These are phyloP conservation scores for Fusarium tricinctum DNA, from an alignment of 2,329 filamentous ascomycete species.

Conservation along the genomic window DNA sequence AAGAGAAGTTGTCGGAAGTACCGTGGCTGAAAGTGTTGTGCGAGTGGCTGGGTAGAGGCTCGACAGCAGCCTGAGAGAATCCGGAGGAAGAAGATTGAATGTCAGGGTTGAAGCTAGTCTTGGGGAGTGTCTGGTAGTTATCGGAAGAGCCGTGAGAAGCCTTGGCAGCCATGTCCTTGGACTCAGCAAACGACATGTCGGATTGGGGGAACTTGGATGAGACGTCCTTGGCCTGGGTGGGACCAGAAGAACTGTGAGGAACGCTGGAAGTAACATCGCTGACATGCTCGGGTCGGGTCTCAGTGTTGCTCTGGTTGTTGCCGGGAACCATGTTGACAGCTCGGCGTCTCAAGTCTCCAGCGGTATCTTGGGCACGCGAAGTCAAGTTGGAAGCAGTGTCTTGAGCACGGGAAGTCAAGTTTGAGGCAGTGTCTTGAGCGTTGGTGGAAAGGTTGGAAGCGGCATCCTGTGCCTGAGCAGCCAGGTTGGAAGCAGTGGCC, in stretches of 20 bases:
- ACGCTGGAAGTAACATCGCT: slow-evolving; percentile 22
- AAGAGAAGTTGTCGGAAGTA: slow-evolving; percentile 1
- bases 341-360: slow-evolving; percentile 13
- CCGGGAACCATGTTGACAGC: slow-evolving; percentile 27
- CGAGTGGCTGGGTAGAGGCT: neutral
- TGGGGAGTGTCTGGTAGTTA: neutral
- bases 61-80: neutral
- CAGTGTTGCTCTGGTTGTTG: neutral
- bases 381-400: slow-evolving; percentile 16
- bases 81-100: neutral
- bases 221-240: slow-evolving; percentile 23
- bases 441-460: slow-evolving; percentile 24
- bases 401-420: slow-evolving; percentile 4
- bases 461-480: slow-evolving; percentile 28
- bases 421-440: slow-evolving; percentile 11
- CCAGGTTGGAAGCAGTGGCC: slow-evolving; percentile 21
- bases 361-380: slow-evolving; percentile 21
- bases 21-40: neutral
- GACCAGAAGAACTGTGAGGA: neutral
- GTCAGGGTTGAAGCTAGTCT: neutral
- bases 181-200: neutral
- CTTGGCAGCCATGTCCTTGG: neutral
- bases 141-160: neutral
- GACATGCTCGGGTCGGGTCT: neutral
- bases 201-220: slow-evolving; percentile 14